phyloP scores from a whole-genome alignment of 2,329 filamentous ascomycete genomes.

The Colletotrichum sp. region DNA sequence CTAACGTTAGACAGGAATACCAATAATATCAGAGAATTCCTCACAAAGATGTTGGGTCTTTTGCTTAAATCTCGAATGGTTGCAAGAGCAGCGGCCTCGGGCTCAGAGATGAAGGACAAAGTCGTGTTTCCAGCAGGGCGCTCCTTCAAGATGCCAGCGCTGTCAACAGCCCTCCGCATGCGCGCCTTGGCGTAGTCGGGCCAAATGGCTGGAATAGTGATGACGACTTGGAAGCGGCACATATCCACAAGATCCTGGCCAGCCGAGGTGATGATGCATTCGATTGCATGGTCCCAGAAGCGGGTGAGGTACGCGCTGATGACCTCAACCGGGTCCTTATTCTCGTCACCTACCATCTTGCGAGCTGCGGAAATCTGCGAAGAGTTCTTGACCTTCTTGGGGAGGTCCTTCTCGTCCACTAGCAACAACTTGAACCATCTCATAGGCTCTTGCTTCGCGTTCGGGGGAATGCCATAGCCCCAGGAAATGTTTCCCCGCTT shows the following conservation, averaged over 20 bases:
- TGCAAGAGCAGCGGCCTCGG: conserved; percentile 48
- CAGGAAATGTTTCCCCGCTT: conserved; percentile 18
- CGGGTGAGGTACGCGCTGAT: conserved; percentile 34
- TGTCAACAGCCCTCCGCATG: conserved; percentile 38
- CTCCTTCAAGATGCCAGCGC: conserved; percentile 38
- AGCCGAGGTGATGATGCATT: conserved; percentile 27
- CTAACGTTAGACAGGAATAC: too few species aligned
- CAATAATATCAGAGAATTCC: too few species aligned
- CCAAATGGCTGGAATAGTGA: conserved; percentile 53
- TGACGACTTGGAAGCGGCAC: conserved; percentile 37
- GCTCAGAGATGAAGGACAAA: conserved; percentile 43
- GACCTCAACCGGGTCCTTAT: conserved; percentile 29
- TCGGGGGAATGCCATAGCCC: conserved; percentile 32
- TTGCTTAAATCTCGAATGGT: conserved; percentile 32
- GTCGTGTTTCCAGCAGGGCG: conserved; percentile 31
- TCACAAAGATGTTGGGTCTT: conserved; percentile 12
- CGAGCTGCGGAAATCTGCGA: conserved; percentile 22
- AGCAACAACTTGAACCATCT: conserved; percentile 49
- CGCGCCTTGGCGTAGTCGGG: conserved; percentile 36
- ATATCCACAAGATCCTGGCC: conserved; percentile 25
- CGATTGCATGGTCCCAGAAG: conserved; percentile 35
- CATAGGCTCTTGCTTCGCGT: conserved; percentile 22
- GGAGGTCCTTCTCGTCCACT: conserved; percentile 33
- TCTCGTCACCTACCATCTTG: background rate
- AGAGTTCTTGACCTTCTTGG: conserved; percentile 22